phyloP scores from a whole-genome alignment of 169 alveolate genomes.

The Plasmodium gonderi region DNA sequence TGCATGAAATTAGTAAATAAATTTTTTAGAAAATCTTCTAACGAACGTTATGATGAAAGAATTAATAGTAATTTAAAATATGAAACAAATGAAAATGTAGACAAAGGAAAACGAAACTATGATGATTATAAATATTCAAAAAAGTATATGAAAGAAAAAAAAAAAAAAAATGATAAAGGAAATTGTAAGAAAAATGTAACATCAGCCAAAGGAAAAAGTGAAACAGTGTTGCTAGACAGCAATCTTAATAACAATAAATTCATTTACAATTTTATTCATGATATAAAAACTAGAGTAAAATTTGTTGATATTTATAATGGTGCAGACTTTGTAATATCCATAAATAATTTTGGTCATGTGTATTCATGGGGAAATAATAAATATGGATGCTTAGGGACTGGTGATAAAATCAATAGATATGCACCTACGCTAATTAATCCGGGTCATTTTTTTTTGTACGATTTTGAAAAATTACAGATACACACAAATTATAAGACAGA shows the following conservation, averaged over 20 bases:
- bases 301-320: conserved; percentile 64
- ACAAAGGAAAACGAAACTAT: conserved; percentile 1
- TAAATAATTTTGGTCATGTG: conserved; percentile 71
- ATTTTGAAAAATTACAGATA: conserved; percentile 68
- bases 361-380: conserved; percentile 71
- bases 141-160: background rate
- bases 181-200: conserved; percentile 16
- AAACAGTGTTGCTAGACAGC: conserved; percentile 26
- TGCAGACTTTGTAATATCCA: conserved; percentile 63
- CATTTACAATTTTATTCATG: conserved; percentile 63
- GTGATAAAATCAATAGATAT: conserved; percentile 59
- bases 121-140: conserved; percentile 39
- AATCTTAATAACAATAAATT: conserved; percentile 48
- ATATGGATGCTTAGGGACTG: conserved; percentile 72
- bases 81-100: conserved; percentile 20
- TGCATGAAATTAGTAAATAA: conserved; percentile 26
- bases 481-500: conserved; percentile 70
- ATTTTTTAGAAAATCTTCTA: conserved; percentile 39
- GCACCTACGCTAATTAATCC: conserved; percentile 68
- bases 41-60: conserved; percentile 18
- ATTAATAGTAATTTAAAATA: conserved; percentile 10
- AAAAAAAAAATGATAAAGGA: conserved; percentile 17
- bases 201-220: conserved; percentile 38
- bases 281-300: conserved; percentile 60
- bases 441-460: conserved; percentile 69